These are phyloP conservation scores for Metschnikowia dekortorum DNA, from an alignment of 805 yeast genomes.

Conservation along the genomic window DNA sequence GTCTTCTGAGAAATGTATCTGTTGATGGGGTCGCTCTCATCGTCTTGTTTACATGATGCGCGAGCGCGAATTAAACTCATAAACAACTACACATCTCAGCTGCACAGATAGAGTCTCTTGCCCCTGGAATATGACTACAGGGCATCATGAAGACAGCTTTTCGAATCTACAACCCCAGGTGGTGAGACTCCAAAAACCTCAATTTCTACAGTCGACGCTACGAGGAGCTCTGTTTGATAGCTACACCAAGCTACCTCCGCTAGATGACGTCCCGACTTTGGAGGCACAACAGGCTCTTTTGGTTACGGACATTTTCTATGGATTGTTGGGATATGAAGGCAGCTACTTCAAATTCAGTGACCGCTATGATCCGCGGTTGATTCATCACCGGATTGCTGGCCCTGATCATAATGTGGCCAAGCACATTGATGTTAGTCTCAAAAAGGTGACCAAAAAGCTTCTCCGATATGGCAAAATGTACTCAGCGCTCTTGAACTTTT, in stretches of 20 bases:
- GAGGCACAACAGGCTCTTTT: conserved; percentile 70
- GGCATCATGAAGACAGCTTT: conserved; percentile 2
- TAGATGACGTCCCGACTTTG: conserved; percentile 36
- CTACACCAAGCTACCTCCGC: conserved; percentile 7
- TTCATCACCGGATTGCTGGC: conserved; percentile 48
- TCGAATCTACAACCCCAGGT: not conserved
- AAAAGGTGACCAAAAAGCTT: conserved; percentile 61
- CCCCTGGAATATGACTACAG: not conserved
- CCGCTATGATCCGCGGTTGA: conserved; percentile 46
- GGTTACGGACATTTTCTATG: conserved; percentile 62
- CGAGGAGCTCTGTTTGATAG: not conserved
- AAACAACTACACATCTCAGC: conserved; percentile 2
- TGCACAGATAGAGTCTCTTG: conserved; percentile 3
- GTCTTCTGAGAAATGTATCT: too few relatives aligned
- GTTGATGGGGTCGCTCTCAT: not conserved
- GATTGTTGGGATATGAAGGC: conserved; percentile 74
- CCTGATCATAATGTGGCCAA: conserved; percentile 75
- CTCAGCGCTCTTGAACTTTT: conserved; percentile 53
- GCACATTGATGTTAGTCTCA: conserved; percentile 67
- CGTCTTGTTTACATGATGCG: conserved; percentile 5
- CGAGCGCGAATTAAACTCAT: conserved; percentile 1
- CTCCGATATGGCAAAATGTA: conserved; percentile 61
- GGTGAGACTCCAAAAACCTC: conserved; percentile 7
- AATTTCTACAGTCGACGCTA: conserved; percentile 5
- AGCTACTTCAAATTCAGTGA: conserved; percentile 66